These are phyloP conservation scores for Umbellularia californica DNA, from an alignment of 164 flowering plant species.

Conservation along the genomic window DNA sequence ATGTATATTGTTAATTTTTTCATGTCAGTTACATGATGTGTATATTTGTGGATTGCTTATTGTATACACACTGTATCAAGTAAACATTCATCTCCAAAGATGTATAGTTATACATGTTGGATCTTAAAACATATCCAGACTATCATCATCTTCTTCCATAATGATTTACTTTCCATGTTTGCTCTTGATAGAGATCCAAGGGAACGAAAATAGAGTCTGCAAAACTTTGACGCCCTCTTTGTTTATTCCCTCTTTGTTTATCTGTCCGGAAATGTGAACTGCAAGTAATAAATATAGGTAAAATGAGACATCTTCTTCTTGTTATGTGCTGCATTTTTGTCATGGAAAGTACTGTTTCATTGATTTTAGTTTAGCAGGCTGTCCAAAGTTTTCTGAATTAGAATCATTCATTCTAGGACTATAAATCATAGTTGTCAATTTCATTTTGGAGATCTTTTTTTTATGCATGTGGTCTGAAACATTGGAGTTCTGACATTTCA, in stretches of 20 bases:
- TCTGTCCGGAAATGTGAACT: background rate
- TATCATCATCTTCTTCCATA: background rate
- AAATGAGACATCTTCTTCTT: too few species aligned
- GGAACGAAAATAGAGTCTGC: too few species aligned
- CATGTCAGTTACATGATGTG: background rate
- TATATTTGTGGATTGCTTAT: conserved; percentile 1
- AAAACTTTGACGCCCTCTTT: background rate
- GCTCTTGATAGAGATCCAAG: background rate
- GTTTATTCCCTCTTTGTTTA: background rate
- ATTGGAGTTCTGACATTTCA: too few species aligned
- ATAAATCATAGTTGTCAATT: too few species aligned
- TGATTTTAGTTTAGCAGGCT: too few species aligned
- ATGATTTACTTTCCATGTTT: background rate
- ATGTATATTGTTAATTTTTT: background rate
- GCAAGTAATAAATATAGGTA: background rate
- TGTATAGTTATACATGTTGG: background rate
- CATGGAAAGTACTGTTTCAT: too few species aligned
- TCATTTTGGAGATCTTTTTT: too few species aligned
- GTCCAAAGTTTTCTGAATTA: too few species aligned
- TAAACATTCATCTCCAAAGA: background rate
- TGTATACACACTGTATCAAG: conserved; percentile 8
- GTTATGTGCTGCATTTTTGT: too few species aligned
- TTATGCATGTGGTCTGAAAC: too few species aligned
- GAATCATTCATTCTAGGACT: too few species aligned
- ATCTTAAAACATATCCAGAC: background rate